phyloP scores from a whole-genome alignment of 495 filamentous ascomycete species.

The Penicillium atrosanguineum region DNA sequence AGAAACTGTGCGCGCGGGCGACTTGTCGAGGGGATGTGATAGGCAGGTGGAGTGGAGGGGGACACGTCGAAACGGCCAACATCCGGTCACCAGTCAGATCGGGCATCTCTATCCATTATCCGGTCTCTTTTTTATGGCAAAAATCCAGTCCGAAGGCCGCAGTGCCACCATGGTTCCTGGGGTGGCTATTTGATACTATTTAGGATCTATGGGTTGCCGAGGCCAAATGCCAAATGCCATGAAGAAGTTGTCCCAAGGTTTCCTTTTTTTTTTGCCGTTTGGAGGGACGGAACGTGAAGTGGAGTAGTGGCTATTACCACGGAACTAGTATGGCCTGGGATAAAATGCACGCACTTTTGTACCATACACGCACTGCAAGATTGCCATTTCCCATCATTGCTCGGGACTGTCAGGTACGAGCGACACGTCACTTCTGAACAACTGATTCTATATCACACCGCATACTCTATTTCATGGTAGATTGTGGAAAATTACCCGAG shows the following conservation, averaged over 20 bases:
- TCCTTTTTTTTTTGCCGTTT: background rate
- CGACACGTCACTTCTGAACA: constrained; percentile 7
- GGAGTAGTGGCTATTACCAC: background rate
- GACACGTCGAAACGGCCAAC: background rate
- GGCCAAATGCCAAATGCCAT: constrained; percentile 17
- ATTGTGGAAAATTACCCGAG: too few relatives aligned
- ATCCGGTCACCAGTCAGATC: constrained; percentile 4
- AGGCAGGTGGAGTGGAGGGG: background rate
- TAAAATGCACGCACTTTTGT: constrained; percentile 6
- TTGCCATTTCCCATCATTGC: background rate
- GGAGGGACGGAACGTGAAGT: background rate
- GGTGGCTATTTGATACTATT: background rate
- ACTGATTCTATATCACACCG: constrained; percentile 7
- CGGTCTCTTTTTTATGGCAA: background rate
- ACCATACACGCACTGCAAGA: background rate
- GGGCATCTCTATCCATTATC: background rate
- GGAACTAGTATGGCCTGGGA: too few relatives aligned
- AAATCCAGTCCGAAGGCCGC: background rate
- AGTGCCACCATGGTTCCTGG: background rate
- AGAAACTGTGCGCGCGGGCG: background rate
- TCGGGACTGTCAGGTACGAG: background rate
- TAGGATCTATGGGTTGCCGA: background rate
- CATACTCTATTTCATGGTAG: background rate
- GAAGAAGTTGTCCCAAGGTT: background rate
- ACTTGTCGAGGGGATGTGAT: constrained; percentile 1